These are phyloP conservation scores for Eucalyptus sp. DNA, from an alignment of 345 rosid genomes.

Conservation along the genomic window DNA sequence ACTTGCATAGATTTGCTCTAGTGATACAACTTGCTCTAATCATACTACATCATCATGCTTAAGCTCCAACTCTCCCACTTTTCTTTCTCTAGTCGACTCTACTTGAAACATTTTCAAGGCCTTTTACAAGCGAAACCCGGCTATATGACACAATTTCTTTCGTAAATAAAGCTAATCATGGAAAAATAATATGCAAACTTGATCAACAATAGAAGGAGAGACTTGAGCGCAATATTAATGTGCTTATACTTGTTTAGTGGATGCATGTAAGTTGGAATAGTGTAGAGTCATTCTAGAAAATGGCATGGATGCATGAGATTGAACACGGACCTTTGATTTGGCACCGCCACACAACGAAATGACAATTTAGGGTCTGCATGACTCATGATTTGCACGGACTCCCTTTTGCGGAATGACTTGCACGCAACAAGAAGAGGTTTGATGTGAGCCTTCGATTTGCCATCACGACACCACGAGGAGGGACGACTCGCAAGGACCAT, in stretches of 20 bases:
- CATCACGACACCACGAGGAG: background rate
- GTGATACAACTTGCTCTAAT: background rate
- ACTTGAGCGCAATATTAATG: background rate
- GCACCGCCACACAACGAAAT: background rate
- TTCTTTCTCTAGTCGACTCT: background rate
- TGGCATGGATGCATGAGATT: background rate
- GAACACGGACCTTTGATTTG: background rate
- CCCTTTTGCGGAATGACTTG: background rate
- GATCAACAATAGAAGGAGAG: background rate
- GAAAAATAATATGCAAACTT: background rate
- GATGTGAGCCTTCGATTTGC: too few species aligned
- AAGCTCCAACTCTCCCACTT: background rate
- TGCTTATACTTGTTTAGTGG: background rate
- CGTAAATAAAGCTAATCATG: background rate
- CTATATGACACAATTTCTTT: constrained; percentile 24
- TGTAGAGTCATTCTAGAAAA: too few species aligned
- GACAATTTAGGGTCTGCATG: background rate
- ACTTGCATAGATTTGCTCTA: background rate
- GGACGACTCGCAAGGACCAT: background rate
- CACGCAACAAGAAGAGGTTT: background rate
- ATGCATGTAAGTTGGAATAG: too few species aligned
- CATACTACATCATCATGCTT: background rate
- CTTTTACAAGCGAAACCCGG: constrained; percentile 76
- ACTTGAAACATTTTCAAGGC: constrained; percentile 2
- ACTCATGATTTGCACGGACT: background rate